Evolutionary conservation across 371 early-diverging fungal species (phyloP), one percentile per base, ranked within the genome.

Genomic region (Syncephalastrum contaminatum): DNA sequence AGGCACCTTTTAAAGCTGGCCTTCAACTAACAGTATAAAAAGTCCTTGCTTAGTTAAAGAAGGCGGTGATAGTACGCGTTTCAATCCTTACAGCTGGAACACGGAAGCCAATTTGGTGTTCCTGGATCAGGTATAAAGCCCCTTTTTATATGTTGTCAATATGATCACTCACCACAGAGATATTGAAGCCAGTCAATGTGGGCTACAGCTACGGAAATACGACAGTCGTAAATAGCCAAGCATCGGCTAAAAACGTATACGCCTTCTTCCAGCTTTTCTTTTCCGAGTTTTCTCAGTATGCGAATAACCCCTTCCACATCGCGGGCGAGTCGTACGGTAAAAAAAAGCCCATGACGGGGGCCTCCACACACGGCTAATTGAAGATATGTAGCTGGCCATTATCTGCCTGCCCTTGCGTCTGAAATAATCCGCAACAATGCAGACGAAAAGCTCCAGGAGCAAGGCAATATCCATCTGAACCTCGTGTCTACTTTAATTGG

Each of bases 51-150:
- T 82, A 15, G 82, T 87, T 19, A 72, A 77, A 51, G 58, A 60
- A 8, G 76, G 72, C 45, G 89, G 88, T 36, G 77, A 79, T 41
- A 73, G 65, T 18, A 85, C 88, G 1, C 59, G 55, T 1, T 49
- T 56, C 45, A 89, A 90, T 60, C 81, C 79, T 18, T 71, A 85
- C 54, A 86, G 84, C 4, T 94, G 94, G 95, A 93, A 93, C 69
- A 77, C 67, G 16, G 83, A 86, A 43, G 90, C 94, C 15, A 91
- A 92, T 53, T 51, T 95, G 16, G 67, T 95, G 54, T 95, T 88
- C 72, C 73, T 95, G 47, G 95, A 95, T 69, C 95, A 87, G 60
- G 70, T 72, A 63, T 43, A 16, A 19, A 18, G 30, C 16, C 36
- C 18, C 48, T 42, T 46, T 18, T 47, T 19, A 25, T n/a, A 39